Percentiles rank a stretch among this genome's conserved stretches.
Conservation (phyloP, 2,329 filamentous ascomycete species). For the Sporothrix protearum region DNA sequence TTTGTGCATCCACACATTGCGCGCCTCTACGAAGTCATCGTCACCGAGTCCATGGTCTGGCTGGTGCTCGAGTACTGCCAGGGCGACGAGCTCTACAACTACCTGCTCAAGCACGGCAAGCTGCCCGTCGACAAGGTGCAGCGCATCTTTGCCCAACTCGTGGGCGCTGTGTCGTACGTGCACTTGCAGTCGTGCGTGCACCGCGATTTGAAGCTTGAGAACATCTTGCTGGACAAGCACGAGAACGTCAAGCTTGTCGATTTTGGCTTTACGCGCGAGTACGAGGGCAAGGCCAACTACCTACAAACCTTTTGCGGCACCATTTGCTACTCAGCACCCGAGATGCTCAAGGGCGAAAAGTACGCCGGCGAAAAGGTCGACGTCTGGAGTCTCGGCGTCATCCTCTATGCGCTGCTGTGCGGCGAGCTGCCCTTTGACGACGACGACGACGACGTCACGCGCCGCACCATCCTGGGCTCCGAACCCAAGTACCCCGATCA, state of each 20-base stretch:
- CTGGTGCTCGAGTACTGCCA: slow-evolving; percentile 94
- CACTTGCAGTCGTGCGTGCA: slow-evolving; percentile 95
- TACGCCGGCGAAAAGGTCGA: slow-evolving; percentile 98
- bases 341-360: slow-evolving; percentile 98
- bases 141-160: slow-evolving; percentile 91
- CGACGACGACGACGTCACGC: slow-evolving; percentile 84
- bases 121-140: slow-evolving; percentile 83
- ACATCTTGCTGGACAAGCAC: slow-evolving; percentile 91
- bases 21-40: slow-evolving; percentile 93
- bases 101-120: slow-evolving; percentile 81
- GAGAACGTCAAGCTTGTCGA: slow-evolving; percentile 97
- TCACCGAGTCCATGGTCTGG: slow-evolving; percentile 94
- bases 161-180: slow-evolving; percentile 91
- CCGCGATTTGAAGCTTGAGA: slow-evolving; percentile 93
- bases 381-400: slow-evolving; percentile 87
- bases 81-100: slow-evolving; percentile 95
- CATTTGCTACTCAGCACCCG: slow-evolving; percentile 93
- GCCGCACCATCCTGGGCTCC: slow-evolving; percentile 76
- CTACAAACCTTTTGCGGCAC: slow-evolving; percentile 97
- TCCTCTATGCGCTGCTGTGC: slow-evolving; percentile 75
- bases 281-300: slow-evolving; percentile 91
- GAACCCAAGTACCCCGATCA: slow-evolving; percentile 83
- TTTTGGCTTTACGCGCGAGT: slow-evolving; percentile 96
- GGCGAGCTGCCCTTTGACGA: slow-evolving; percentile 94
- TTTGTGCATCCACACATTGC: slow-evolving; percentile 98